These are phyloP conservation scores for Fusarium stilboides DNA, from an alignment of 2,329 filamentous ascomycete species.

Conservation along the genomic window DNA sequence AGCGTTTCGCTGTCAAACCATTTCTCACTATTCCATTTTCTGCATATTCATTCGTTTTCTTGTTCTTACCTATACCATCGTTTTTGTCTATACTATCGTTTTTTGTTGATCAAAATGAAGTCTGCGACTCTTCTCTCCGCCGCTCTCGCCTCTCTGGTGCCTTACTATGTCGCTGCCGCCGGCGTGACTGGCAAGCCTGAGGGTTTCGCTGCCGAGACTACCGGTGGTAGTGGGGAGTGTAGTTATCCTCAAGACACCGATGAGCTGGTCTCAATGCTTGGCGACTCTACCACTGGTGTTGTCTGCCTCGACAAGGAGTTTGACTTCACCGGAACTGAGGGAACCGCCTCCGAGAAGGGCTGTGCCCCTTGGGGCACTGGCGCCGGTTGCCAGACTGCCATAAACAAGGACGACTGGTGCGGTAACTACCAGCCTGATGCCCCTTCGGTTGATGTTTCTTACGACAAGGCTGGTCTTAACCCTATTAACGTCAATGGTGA, in stretches of 20 bases:
- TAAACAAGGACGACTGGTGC: conserved; percentile 73
- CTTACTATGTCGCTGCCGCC: conserved; percentile 20
- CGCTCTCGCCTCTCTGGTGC: conserved; percentile 37
- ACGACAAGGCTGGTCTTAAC: conserved; percentile 66
- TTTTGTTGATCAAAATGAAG: conserved; percentile 32
- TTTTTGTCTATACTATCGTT: conserved; percentile 2
- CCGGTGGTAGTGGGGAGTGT: conserved; percentile 69
- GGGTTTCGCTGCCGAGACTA: conserved; percentile 66
- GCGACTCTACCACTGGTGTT: conserved; percentile 66
- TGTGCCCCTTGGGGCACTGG: conserved; percentile 73
- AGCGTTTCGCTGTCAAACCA: neutral
- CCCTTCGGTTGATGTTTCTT: conserved; percentile 61
- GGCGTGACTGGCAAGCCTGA: conserved; percentile 56
- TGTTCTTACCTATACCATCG: neutral
- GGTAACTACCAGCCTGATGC: conserved; percentile 70
- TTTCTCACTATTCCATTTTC: neutral
- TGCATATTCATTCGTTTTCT: conserved; percentile 18
- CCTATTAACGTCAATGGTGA: conserved; percentile 69
- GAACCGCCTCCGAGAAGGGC: conserved; percentile 65
- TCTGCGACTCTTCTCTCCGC: conserved; percentile 36
- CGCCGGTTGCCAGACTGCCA: conserved; percentile 69
- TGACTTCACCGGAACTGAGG: conserved; percentile 70
- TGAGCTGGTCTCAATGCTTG: conserved; percentile 73
- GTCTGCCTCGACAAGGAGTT: conserved; percentile 72
- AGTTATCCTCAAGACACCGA: conserved; percentile 68